Conservation (phyloP, 1,139 yeast species). For the Zygosaccharomyces sapae region DNA sequence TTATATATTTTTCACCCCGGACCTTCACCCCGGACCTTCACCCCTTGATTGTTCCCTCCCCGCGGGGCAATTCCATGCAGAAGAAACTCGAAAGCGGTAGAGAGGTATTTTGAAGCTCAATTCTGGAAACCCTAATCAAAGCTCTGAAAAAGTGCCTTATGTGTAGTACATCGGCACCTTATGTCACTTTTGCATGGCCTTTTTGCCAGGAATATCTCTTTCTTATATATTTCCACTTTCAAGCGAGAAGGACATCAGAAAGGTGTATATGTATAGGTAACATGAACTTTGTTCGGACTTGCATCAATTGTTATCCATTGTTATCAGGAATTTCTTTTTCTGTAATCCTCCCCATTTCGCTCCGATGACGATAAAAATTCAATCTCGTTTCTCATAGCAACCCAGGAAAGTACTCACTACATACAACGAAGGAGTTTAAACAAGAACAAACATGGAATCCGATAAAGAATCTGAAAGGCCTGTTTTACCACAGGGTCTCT, state of each 20-base stretch:
- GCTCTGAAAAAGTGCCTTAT: neutral
- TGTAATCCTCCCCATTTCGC: neutral
- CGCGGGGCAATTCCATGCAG: neutral
- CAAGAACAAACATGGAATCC: neutral
- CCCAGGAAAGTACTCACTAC: neutral
- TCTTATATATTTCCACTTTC: neutral
- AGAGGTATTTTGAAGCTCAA: no score
- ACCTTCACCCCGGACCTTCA: no score
- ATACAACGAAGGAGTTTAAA: neutral
- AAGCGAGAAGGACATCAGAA: neutral
- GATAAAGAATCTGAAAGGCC: neutral
- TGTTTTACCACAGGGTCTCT: neutral
- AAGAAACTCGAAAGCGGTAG: no score
- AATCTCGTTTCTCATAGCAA: neutral
- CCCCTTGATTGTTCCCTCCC: neutral
- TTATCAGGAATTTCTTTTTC: neutral
- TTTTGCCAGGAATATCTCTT: neutral
- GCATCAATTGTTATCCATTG: neutral
- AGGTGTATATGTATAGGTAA: neutral
- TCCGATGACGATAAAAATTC: neutral
- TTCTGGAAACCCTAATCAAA: neutral
- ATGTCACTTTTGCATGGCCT: neutral
- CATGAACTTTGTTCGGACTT: neutral
- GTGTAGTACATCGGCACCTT: neutral
- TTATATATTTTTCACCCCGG: no score